These are phyloP conservation scores for Podospora pseudopauciseta DNA, from an alignment of 495 filamentous ascomycete species.

Conservation along the genomic window DNA sequence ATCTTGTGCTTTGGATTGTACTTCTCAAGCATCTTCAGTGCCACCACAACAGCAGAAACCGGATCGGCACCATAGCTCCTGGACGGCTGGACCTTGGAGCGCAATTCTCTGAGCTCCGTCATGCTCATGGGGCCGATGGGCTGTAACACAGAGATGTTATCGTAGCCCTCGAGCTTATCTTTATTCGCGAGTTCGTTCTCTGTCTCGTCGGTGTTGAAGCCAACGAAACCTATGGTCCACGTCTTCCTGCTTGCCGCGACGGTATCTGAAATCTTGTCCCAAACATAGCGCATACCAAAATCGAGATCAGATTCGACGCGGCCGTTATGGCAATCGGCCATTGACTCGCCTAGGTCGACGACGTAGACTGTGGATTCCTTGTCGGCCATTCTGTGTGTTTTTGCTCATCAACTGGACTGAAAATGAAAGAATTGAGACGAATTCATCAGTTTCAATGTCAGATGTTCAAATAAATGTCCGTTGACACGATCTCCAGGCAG, in stretches of 20 bases:
- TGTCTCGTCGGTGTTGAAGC: conserved; percentile 76
- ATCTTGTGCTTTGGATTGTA: conserved; percentile 90
- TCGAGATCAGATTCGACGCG: conserved; percentile 78
- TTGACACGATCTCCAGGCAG: conserved; percentile 25
- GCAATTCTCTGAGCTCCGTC: conserved; percentile 62
- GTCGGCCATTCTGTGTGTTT: conserved; percentile 66
- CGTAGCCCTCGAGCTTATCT: conserved; percentile 60
- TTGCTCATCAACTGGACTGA: background rate
- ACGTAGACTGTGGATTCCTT: conserved; percentile 95
- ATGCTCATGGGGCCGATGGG: conserved; percentile 70
- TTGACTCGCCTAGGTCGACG: conserved; percentile 79
- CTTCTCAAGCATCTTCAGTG: conserved; percentile 76
- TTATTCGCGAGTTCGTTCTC: conserved; percentile 55
- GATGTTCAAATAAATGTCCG: too few relatives aligned
- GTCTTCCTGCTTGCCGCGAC: conserved; percentile 82
- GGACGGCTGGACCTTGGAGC: conserved; percentile 62
- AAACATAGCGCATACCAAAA: conserved; percentile 88
- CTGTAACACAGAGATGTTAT: conserved; percentile 71
- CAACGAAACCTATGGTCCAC: conserved; percentile 73
- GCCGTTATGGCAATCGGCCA: conserved; percentile 71
- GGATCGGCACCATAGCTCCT: conserved; percentile 61
- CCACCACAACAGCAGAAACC: conserved; percentile 80
- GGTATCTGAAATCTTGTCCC: conserved; percentile 88
- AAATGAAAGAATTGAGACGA: background rate
- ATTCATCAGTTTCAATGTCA: background rate